These are phyloP conservation scores for Solanum ossicruentum DNA, from an alignment of 257 asterid species.

Conservation along the genomic window DNA sequence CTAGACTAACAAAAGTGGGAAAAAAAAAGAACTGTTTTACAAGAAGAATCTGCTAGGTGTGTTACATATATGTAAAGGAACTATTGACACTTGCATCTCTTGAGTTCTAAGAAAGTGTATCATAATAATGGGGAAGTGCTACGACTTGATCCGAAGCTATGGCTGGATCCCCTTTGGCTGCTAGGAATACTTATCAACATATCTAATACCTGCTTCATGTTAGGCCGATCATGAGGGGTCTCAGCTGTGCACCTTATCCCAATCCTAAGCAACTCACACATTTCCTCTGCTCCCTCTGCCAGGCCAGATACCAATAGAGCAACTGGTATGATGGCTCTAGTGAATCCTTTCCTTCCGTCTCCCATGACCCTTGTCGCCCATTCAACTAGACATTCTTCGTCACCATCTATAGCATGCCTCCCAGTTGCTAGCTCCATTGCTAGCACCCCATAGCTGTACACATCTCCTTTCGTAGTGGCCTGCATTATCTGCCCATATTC, in stretches of 20 bases:
- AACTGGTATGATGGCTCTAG: slow-evolving; percentile 28
- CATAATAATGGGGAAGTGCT: slow-evolving; percentile 13
- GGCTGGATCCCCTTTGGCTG: slow-evolving; percentile 12
- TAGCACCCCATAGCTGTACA: slow-evolving; percentile 82
- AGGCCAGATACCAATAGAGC: slow-evolving; percentile 49
- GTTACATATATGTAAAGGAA: neutral
- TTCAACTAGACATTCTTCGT: slow-evolving; percentile 81
- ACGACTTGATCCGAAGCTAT: slow-evolving; percentile 12
- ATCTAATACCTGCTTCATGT: slow-evolving; percentile 77
- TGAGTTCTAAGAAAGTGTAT: neutral
- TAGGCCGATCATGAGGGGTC: slow-evolving; percentile 64
- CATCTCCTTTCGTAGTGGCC: slow-evolving; percentile 93
- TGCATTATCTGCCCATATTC: slow-evolving; percentile 91
- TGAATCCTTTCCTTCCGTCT: slow-evolving; percentile 31
- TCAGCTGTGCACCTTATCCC: slow-evolving; percentile 82
- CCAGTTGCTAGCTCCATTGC: slow-evolving; percentile 94
- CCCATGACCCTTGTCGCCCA: slow-evolving; percentile 86
- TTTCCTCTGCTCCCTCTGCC: slow-evolving; percentile 61
- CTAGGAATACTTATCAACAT: slow-evolving; percentile 55
- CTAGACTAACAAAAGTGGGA: neutral
- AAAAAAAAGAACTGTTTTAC: neutral
- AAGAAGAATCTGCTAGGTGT: neutral
- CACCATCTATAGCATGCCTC: slow-evolving; percentile 81
- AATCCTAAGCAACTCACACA: slow-evolving; percentile 55
- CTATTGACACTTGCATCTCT: neutral